Conservation (phyloP, 2,329 filamentous ascomycete genomes). For the Cordyceps cicadae region DNA sequence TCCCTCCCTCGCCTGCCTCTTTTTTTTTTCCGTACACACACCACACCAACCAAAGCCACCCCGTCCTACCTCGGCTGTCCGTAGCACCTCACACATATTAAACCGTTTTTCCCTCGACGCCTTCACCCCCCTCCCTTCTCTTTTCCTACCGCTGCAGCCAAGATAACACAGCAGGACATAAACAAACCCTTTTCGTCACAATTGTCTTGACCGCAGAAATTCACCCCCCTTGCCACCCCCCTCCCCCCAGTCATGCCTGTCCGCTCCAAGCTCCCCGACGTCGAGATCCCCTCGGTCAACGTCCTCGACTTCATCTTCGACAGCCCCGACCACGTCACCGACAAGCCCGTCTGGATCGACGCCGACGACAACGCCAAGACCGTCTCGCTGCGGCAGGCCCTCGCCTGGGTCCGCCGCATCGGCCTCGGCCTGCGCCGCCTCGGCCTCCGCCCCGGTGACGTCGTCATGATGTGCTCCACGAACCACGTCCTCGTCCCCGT, state of each 20-base stretch:
- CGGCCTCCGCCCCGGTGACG: conserved; percentile 39
- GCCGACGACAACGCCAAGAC: conserved; percentile 33
- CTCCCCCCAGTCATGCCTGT: conserved; percentile 27
- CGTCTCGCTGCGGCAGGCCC: conserved; percentile 38
- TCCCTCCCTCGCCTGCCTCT: too few relatives aligned
- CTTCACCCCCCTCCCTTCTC: too few relatives aligned
- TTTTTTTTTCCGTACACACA: too few relatives aligned
- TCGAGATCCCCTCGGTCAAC: conserved; percentile 39
- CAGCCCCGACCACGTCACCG: conserved; percentile 23
- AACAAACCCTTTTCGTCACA: not conserved
- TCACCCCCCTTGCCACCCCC: too few relatives aligned
- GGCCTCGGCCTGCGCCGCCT: conserved; percentile 38
- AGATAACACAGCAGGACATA: too few relatives aligned
- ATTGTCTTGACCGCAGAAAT: not conserved
- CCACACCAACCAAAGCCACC: too few relatives aligned
- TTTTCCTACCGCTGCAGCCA: too few relatives aligned
- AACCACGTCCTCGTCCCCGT: conserved; percentile 49
- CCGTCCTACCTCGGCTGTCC: too few relatives aligned
- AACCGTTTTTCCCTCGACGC: too few relatives aligned
- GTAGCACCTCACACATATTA: too few relatives aligned
- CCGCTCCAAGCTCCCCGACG: conserved; percentile 32
- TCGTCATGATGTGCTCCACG: conserved; percentile 44
- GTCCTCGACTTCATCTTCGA: conserved; percentile 31
- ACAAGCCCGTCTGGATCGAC: conserved; percentile 46
- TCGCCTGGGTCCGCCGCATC: conserved; percentile 45